Evolutionary conservation across 768 basidiomycete genomes (phyloP).

Genomic region (Pluteus cervinus): DNA sequence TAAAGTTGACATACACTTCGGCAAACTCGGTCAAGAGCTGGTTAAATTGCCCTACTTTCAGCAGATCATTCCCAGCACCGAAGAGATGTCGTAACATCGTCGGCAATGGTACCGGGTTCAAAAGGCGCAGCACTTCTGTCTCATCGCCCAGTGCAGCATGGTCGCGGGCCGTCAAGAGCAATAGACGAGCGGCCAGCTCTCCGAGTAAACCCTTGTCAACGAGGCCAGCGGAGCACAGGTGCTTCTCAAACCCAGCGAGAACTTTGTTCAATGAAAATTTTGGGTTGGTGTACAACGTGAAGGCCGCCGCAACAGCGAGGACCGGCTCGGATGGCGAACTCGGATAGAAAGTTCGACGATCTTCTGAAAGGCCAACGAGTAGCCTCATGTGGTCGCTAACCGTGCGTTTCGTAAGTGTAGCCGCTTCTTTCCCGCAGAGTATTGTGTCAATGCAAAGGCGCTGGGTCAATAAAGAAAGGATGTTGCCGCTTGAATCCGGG

Average conservation of each 20-base stretch:
- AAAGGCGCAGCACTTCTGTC: too few species aligned
- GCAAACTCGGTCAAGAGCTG: conserved; percentile 7
- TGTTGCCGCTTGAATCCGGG: conserved; percentile 1
- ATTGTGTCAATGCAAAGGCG: conserved; percentile 12
- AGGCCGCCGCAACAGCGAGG: conserved; percentile 10
- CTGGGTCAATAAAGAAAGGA: conserved; percentile 13
- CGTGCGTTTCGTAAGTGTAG: conserved; percentile 10
- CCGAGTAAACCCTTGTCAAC: conserved; percentile 12
- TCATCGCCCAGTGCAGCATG: conserved; percentile 8
- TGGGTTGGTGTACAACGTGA: conserved; percentile 5
- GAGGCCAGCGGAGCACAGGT: conserved; percentile 10
- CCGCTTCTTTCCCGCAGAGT: conserved; percentile 6
- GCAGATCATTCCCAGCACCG: too few species aligned
- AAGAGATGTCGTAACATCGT: too few species aligned
- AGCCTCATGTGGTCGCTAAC: conserved; percentile 14
- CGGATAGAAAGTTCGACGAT: conserved; percentile 8
- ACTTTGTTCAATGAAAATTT: conserved; percentile 2
- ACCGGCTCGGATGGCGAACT: conserved; percentile 12
- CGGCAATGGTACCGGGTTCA: too few species aligned
- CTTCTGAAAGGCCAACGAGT: conserved; percentile 9
- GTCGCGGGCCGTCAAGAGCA: conserved; percentile 11
- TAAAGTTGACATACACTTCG: conserved; percentile 13
- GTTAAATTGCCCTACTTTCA: conserved; percentile 4
- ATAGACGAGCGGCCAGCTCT: conserved; percentile 10
- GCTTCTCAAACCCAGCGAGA: conserved; percentile 9